Base-by-base conservation (phyloP, 139 green algal genomes). In the Prasinococcaceae sp. region DNA sequence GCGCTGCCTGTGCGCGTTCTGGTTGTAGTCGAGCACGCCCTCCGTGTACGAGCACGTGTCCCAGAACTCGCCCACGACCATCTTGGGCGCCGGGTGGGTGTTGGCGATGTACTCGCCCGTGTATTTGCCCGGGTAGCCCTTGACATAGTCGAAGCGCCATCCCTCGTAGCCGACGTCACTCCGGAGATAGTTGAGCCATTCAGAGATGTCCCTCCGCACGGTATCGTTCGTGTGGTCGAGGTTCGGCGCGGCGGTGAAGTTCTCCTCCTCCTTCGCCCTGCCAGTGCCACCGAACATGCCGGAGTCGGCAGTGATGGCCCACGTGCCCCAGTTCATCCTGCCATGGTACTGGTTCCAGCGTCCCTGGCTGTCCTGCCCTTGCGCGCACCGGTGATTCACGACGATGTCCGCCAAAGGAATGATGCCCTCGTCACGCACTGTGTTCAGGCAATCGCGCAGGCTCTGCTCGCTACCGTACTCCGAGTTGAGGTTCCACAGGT, bases 41-140 rank as follows among this genome's bases (percentile, higher is more conserved):
- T 56, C 61, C 5, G 53, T 41, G 50, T 70, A 81, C 6, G 53
- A 27, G 26, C 72, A 73, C 33, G 81, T 80, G 73, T 94, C 86
- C 88, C 88, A 96, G 69, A 80, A 94, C 71, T 96, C 88, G 8
- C 86, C 86, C 29, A 96, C 82, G 0, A 84, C 71, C 65, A 96
- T 73, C 41, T 80, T 61, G 16, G 87, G 54, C 23, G 16, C 17
- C 6, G 49, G 86, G 27, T 90, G 78, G 2, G 81, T 92, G 50
- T 58, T 68, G 57, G 92, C 76, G 25, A 93, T 69, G 62, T 94
- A 94, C 65, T 87, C 67, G 26, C 61, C 47, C 36, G 73, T 65
- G 44, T 67, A 85, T 3, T 74, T 50, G 17, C 77, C 79, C 14
- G 9, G 42, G 44, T 68, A 69, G n/a, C 65, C 84, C 55, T 92